A percentile compares a stretch with the other conserved stretches of the same genome.
These are phyloP conservation scores for Babesia ovis DNA, from an alignment of 169 alveolate genomes.

Conservation along the genomic window DNA sequence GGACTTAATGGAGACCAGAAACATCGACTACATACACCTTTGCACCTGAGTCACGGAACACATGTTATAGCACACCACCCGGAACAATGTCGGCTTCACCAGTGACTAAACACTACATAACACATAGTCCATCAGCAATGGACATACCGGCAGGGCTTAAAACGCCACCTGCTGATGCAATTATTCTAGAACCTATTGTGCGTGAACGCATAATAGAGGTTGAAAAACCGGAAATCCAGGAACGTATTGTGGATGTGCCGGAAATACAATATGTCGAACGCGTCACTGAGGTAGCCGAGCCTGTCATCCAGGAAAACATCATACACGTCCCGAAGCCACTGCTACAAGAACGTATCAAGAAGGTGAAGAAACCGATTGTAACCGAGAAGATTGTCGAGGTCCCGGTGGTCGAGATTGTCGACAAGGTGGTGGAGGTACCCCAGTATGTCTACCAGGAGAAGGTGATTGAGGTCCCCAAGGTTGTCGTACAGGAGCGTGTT, in stretches of 20 bases:
- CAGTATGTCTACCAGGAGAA: conserved; percentile 89
- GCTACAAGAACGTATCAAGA: conserved; percentile 83
- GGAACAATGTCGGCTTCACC: neutral
- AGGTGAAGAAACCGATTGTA: conserved; percentile 83
- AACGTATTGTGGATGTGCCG: conserved; percentile 88
- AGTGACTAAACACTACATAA: neutral
- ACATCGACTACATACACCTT: neutral
- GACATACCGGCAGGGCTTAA: conserved; percentile 43
- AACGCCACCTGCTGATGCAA: conserved; percentile 74
- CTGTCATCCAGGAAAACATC: conserved; percentile 81
- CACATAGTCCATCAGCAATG: conserved; percentile 9
- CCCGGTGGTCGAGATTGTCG: conserved; percentile 77
- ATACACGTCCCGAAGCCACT: conserved; percentile 87
- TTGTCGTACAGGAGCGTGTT: conserved; percentile 87
- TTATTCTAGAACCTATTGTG: conserved; percentile 72
- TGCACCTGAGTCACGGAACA: conserved; percentile 1
- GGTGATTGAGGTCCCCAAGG: conserved; percentile 86
- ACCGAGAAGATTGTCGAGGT: conserved; percentile 89
- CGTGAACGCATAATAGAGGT: conserved; percentile 86
- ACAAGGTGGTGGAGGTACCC: conserved; percentile 89
- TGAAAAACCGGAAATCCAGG: conserved; percentile 85
- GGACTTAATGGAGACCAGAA: neutral
- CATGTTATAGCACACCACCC: neutral
- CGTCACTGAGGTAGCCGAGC: conserved; percentile 88
- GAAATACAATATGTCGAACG: conserved; percentile 87